Evolutionary conservation across 306 rosid genomes (phyloP), one percentile per base, ranked within the genome.

Genomic region (Dicorynia guianensis): DNA sequence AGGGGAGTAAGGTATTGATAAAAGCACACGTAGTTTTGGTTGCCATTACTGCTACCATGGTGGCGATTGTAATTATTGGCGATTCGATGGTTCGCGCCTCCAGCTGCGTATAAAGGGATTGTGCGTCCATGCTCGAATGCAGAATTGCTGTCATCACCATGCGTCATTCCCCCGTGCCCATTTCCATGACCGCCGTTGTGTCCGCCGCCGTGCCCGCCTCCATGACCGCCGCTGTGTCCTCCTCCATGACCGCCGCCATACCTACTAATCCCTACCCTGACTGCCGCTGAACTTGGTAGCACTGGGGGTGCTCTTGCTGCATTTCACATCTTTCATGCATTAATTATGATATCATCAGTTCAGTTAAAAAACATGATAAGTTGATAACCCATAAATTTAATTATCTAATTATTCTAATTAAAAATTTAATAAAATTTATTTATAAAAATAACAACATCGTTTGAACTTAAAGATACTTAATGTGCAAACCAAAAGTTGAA

Each of bases 121-220:
- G 20, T 42, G 7, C 55, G 5, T 9, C 56, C 46, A 5, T 8
- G 17, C 5, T 17, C 9, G 48, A 34, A 63, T 71, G 78, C 61
- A 7, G 8, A 34, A 59, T 73, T 18, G 15, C 7, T n/a, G 15
- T 49, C 61, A 0, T 62, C 70, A 62, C 78, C 49, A 49, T 38
- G 52, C 8, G 30, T 25, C 30, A 13, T 14, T 49, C 46, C 72
- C 15, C 0, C 6, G 35, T 75, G 79, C 13, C 79, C 79, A 40
- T 9, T 9, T 1, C 71, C 79, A 20, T 44, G 11, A 4, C 12
- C 58, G 11, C 64, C 10, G 0, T 30, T 48, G 30, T 46, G 71
- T 8, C 68, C 4, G 9, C 64, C n/a, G 17, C 4, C n/a, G 10
- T 75, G 79, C 13, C 79, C 79, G 25, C 44, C 44, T 1, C 71